phyloP scores from a whole-genome alignment of 2,329 filamentous ascomycete genomes.

The Stagonosporopsis cucurbitacearum region DNA sequence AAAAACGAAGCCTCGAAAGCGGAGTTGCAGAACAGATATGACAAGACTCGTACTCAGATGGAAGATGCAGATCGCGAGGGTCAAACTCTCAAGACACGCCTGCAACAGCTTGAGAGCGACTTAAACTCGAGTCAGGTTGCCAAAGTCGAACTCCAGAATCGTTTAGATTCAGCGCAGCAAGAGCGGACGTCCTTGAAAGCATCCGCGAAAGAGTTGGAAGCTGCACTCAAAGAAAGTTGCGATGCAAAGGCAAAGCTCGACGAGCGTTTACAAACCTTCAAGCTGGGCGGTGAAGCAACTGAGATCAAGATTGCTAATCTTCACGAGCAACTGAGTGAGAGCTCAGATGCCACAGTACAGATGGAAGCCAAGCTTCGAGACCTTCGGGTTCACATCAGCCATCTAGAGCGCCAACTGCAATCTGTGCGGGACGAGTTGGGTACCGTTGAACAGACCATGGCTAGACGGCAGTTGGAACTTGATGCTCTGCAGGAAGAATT shows the following conservation, averaged over 20 bases:
- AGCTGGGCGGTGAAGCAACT: slow-evolving; percentile 20
- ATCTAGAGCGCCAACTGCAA: slow-evolving; percentile 20
- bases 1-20: slow-evolving; percentile 15
- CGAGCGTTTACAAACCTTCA: slow-evolving; percentile 12
- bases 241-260: slow-evolving; percentile 17
- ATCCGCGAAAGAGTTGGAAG: slow-evolving; percentile 24
- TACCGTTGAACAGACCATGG: slow-evolving; percentile 19
- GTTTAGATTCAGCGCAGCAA: slow-evolving; percentile 17
- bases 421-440: slow-evolving; percentile 19
- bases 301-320: slow-evolving; percentile 18
- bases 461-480: slow-evolving; percentile 20
- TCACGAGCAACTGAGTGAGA: slow-evolving; percentile 12
- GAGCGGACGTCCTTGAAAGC: slow-evolving; percentile 21
- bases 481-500: slow-evolving; percentile 27
- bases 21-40: slow-evolving; percentile 18
- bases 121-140: slow-evolving; percentile 8
- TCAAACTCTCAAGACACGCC: slow-evolving; percentile 8
- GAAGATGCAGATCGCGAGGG: slow-evolving; percentile 11
- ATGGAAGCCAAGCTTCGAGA: slow-evolving; percentile 17
- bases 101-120: slow-evolving; percentile 19
- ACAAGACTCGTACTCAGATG: slow-evolving; percentile 14
- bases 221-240: slow-evolving; percentile 20
- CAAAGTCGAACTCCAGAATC: slow-evolving; percentile 13
- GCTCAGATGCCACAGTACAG: slow-evolving; percentile 13
- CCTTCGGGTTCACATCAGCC: slow-evolving; percentile 1